phyloP scores from a whole-genome alignment of 179 eudicot species.

The Silene coronaria region DNA sequence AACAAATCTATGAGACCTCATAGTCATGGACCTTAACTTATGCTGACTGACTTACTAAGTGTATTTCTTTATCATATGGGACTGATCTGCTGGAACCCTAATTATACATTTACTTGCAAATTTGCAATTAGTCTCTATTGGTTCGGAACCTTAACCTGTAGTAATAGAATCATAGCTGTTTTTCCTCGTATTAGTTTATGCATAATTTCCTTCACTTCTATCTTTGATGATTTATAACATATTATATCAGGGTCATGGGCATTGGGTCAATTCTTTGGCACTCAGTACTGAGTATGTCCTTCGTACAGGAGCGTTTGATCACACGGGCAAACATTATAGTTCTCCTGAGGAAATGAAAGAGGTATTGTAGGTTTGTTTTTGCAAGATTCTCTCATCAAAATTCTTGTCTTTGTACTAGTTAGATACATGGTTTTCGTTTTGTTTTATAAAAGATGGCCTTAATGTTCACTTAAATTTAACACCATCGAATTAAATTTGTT shows the following conservation, averaged over 20 bases:
- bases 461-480: neutral
- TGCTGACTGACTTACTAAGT: too few relatives aligned
- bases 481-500: neutral
- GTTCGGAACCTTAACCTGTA: neutral
- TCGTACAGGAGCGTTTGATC: slow-evolving; percentile 94
- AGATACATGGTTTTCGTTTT: slow-evolving; percentile 1
- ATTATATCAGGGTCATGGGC: slow-evolving; percentile 76
- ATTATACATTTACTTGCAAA: neutral
- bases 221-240: slow-evolving; percentile 4
- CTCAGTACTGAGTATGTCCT: slow-evolving; percentile 97
- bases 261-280: slow-evolving; percentile 97
- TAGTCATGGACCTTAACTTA: too few relatives aligned
- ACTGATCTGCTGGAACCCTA: neutral
- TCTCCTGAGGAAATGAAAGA: slow-evolving; percentile 92
- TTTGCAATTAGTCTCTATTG: too few relatives aligned
- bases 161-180: slow-evolving; percentile 3
- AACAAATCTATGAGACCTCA: too few relatives aligned
- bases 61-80: neutral
- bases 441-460: neutral
- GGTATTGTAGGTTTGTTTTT: slow-evolving; percentile 39
- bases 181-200: neutral
- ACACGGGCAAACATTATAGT: slow-evolving; percentile 63
- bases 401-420: neutral
- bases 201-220: neutral
- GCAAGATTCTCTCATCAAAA: neutral